Evolutionary conservation across 2,329 filamentous ascomycete genomes (phyloP).

Genomic region (Colletotrichum nymphaeae): DNA sequence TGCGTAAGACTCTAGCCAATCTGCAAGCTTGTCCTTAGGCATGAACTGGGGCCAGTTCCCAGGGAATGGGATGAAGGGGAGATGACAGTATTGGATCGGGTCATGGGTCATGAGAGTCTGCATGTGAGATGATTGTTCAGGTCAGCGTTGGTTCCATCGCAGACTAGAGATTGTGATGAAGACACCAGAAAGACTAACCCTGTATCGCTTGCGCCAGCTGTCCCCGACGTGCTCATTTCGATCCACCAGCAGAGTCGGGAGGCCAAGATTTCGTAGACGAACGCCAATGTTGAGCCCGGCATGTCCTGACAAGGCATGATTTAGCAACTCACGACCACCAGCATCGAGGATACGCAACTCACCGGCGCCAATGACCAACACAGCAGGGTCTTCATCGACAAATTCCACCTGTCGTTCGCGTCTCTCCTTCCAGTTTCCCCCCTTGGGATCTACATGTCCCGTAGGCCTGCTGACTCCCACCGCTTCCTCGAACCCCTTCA

Average conservation of each 20-base stretch:
- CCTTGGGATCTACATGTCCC: conserved; percentile 65
- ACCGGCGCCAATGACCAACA: conserved; percentile 68
- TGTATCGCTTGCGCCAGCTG: conserved; percentile 72
- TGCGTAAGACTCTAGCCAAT: conserved; percentile 76
- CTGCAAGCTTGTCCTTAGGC: conserved; percentile 77
- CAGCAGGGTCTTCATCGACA: conserved; percentile 62
- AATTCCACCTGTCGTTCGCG: conserved; percentile 61
- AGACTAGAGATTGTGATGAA: neutral
- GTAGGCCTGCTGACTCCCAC: conserved; percentile 58
- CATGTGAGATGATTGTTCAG: conserved; percentile 42
- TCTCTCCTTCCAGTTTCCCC: conserved; percentile 71
- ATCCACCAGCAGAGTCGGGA: conserved; percentile 69
- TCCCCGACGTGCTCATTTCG: conserved; percentile 68
- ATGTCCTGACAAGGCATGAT: conserved; percentile 56
- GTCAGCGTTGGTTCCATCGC: neutral
- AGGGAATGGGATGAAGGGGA: conserved; percentile 75
- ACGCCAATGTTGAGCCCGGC: conserved; percentile 68
- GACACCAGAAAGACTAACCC: neutral
- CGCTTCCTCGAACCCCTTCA: conserved; percentile 66
- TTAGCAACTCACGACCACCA: neutral
- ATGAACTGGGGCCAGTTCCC: conserved; percentile 76
- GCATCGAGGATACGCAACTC: conserved; percentile 40
- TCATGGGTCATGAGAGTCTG: conserved; percentile 74
- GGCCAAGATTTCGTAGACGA: conserved; percentile 68
- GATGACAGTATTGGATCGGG: conserved; percentile 70